Evolutionary conservation across 1,139 yeast genomes (phyloP).

Genomic region (Yamadazyma dushanensis): DNA sequence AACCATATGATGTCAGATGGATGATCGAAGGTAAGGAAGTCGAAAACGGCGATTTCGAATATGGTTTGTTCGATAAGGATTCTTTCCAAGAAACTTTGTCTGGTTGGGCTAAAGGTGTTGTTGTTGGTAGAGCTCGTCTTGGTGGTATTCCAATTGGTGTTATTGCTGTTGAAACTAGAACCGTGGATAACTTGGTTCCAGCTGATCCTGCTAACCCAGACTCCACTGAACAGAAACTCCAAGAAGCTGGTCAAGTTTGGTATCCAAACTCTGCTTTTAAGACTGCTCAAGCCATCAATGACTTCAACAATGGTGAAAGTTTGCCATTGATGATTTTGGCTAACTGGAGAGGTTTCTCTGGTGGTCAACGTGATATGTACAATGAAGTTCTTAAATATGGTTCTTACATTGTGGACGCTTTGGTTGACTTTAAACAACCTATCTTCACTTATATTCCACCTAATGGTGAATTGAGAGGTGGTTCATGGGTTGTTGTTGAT

Average conservation of each 20-base stretch:
- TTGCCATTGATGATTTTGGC: conserved; percentile 96
- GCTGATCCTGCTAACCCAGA: conserved; percentile 99
- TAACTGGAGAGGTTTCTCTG: conserved; percentile 99
- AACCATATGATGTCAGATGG: conserved; percentile 91
- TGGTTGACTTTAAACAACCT: conserved; percentile 95
- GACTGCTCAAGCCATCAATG: conserved; percentile 97
- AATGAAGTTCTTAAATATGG: conserved; percentile 97
- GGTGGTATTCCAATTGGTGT: conserved; percentile 99
- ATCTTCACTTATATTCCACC: conserved; percentile 97
- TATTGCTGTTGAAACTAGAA: conserved; percentile 91
- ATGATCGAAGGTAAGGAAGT: conserved; percentile 81
- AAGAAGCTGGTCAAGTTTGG: conserved; percentile 99
- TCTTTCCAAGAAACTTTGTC: conserved; percentile 97
- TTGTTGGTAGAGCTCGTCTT: conserved; percentile 96
- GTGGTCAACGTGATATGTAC: conserved; percentile 99
- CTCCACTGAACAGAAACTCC: conserved; percentile 81
- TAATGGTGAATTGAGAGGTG: conserved; percentile 97
- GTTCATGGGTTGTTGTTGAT: conserved; percentile 99
- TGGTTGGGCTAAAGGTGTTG: conserved; percentile 99
- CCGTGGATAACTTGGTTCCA: conserved; percentile 84
- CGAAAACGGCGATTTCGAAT: conserved; percentile 68
- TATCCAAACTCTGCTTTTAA: conserved; percentile 98
- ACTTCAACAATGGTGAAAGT: conserved; percentile 96
- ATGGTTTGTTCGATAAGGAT: conserved; percentile 86
- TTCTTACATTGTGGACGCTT: conserved; percentile 93